phyloP scores from a whole-genome alignment of 768 basidiomycete genomes.

The Mycena indigotica region DNA sequence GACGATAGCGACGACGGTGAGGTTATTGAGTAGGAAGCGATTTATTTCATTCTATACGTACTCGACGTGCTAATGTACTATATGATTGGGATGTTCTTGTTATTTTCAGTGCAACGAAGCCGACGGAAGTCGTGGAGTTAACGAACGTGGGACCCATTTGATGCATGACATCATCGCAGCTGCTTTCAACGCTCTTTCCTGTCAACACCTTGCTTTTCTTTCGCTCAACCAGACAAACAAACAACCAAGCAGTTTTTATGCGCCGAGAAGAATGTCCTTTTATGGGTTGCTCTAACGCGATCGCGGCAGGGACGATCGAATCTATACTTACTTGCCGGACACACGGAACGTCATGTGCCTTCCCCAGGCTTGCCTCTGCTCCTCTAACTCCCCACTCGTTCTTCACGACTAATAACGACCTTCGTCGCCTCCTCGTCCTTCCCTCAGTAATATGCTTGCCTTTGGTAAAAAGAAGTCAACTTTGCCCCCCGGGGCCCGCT shows the following conservation, averaged over 20 bases:
- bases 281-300: background rate
- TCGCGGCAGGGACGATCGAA: background rate
- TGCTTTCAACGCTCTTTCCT: no score
- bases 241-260: no score
- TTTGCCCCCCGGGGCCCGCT: background rate
- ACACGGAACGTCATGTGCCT: background rate
- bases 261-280: no score
- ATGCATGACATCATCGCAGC: no score
- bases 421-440: no score
- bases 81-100: background rate
- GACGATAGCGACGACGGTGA: conserved; percentile 67
- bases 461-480: background rate
- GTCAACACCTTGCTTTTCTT: no score
- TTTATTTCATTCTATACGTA: background rate
- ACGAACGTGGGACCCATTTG: no score
- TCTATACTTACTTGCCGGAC: background rate
- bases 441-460: background rate
- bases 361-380: background rate
- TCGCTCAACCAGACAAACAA: no score
- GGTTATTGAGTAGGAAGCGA: conserved; percentile 48
- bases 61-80: background rate
- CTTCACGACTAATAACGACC: background rate
- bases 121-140: no score
- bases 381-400: background rate
- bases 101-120: no score